Conservation (phyloP, 2,329 filamentous ascomycete species). For the Xylariaceae sp. region DNA sequence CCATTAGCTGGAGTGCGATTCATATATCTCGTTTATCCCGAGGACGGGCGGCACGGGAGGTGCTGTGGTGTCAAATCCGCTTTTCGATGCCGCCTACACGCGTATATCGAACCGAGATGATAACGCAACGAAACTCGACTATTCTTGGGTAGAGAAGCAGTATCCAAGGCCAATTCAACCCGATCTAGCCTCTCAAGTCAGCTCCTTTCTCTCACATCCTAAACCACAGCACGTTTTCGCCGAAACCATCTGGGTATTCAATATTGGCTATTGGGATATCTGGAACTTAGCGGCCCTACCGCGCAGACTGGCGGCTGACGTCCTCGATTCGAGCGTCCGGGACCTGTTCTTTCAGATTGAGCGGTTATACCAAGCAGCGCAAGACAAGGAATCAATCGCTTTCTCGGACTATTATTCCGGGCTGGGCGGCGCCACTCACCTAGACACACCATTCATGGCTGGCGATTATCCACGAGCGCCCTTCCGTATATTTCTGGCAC, state of each 20-base stretch:
- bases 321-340: conserved; percentile 37
- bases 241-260: conserved; percentile 52
- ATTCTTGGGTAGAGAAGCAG: conserved; percentile 40
- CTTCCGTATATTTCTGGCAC: conserved; percentile 51
- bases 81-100: conserved; percentile 48
- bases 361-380: conserved; percentile 42
- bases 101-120: conserved; percentile 22
- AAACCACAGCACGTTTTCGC: conserved; percentile 34
- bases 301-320: conserved; percentile 34
- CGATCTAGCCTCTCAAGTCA: conserved; percentile 45
- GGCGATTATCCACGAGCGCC: conserved; percentile 21
- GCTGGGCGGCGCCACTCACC: conserved; percentile 21
- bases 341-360: conserved; percentile 46
- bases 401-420: conserved; percentile 43
- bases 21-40: conserved; percentile 46
- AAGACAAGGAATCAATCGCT: conserved; percentile 41
- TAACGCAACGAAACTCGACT: conserved; percentile 32
- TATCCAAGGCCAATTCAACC: conserved; percentile 40
- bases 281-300: conserved; percentile 50
- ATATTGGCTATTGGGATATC: conserved; percentile 52
- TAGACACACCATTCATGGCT: conserved; percentile 18
- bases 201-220: conserved; percentile 42
- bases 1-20: conserved; percentile 44
- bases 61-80: conserved; percentile 50
- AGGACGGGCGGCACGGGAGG: conserved; percentile 45